A percentile compares a stretch with the other conserved stretches of the same genome.
Evolutionary conservation across 2,329 filamentous ascomycete species (phyloP).

Genomic region (Aspergillus aculeatinus): DNA sequence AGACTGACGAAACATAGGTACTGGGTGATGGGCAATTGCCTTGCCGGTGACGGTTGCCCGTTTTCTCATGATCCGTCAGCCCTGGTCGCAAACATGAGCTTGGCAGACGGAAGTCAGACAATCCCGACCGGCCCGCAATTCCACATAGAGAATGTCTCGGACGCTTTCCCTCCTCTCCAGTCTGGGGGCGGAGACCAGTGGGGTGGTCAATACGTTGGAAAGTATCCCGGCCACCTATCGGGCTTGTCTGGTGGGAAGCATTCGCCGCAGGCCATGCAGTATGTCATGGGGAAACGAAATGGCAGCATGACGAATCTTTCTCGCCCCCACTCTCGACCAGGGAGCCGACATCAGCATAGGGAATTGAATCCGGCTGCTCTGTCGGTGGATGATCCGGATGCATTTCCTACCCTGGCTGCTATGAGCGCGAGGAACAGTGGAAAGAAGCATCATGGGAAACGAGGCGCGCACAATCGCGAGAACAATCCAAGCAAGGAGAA

Average conservation of each 20-base stretch:
- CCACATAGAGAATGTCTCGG: conserved; percentile 74
- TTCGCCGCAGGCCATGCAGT: conserved; percentile 29
- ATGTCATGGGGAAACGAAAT: conserved; percentile 35
- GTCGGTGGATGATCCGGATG: conserved; percentile 88
- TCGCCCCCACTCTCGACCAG: conserved; percentile 76
- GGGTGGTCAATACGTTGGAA: conserved; percentile 48
- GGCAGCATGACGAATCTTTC: conserved; percentile 56
- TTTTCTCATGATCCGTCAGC: conserved; percentile 95
- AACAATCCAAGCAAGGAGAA: conserved; percentile 64
- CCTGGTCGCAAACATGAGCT: conserved; percentile 74
- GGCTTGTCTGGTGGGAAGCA: conserved; percentile 49
- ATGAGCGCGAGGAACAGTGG: conserved; percentile 66
- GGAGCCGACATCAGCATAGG: conserved; percentile 73
- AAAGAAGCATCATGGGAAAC: conserved; percentile 92
- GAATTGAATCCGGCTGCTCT: conserved; percentile 66
- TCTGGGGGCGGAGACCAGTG: conserved; percentile 61
- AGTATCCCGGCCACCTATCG: conserved; percentile 46
- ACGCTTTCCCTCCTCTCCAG: conserved; percentile 77
- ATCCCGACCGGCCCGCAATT: conserved; percentile 63
- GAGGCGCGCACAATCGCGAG: conserved; percentile 66
- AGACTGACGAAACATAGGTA: conserved; percentile 59
- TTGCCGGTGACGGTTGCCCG: conserved; percentile 89
- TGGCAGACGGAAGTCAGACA: conserved; percentile 56
- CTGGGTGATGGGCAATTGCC: conserved; percentile 92
- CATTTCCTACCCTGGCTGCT: conserved; percentile 85